Conservation (phyloP, 2,329 filamentous ascomycete genomes). For the Hypoxylon rubiginosum region DNA sequence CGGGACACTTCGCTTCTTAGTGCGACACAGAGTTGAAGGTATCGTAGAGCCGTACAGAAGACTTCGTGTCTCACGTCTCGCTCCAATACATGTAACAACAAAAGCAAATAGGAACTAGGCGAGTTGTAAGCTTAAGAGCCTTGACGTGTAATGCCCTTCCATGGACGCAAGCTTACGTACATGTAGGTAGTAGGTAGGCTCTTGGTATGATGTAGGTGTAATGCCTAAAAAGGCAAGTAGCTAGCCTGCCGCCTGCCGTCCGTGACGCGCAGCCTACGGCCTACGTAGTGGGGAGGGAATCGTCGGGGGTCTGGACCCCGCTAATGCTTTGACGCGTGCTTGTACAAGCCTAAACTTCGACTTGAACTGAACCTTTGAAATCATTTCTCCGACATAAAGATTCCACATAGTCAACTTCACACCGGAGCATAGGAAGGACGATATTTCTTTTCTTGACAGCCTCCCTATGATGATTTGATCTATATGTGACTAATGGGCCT, state of each 20-base stretch:
- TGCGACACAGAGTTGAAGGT: neutral
- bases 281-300: neutral
- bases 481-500: constrained; percentile 48
- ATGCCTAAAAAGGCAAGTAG: neutral
- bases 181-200: too few relatives aligned
- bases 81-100: neutral
- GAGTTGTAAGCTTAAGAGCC: neutral
- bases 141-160: too few relatives aligned
- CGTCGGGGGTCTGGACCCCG: neutral
- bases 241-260: neutral
- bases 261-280: neutral
- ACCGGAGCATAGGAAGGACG: neutral
- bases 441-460: neutral
- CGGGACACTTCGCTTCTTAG: neutral
- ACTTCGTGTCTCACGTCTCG: neutral
- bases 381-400: neutral
- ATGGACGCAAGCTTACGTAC: neutral
- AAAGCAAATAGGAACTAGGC: neutral
- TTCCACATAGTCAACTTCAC: neutral
- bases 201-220: neutral
- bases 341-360: neutral
- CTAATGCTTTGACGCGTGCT: neutral
- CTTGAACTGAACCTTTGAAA: neutral
- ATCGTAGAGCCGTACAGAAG: neutral
- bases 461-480: constrained; percentile 43